phyloP scores from a whole-genome alignment of 2,329 filamentous ascomycete genomes.

The Pseudocercospora cruenta region DNA sequence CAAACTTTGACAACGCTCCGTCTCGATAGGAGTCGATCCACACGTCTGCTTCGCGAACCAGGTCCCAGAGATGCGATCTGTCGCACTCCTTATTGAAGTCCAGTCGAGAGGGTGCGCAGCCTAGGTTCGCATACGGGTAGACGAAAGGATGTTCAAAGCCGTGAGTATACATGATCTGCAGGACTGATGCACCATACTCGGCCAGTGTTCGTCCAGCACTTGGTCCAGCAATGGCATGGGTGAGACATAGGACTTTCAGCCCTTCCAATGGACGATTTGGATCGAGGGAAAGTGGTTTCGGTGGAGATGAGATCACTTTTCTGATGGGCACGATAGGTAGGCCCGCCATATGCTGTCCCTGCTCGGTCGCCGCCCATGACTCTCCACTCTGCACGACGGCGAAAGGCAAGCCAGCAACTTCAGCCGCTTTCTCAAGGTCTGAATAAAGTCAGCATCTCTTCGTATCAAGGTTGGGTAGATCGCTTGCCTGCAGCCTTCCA shows the following conservation, averaged over 20 bases:
- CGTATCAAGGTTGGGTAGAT: background rate
- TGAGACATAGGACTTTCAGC: conserved; percentile 14
- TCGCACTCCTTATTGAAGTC: conserved; percentile 11
- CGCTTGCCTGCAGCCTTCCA: conserved; percentile 8
- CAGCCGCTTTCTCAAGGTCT: conserved; percentile 12
- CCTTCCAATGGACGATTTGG: conserved; percentile 12
- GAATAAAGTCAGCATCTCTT: background rate
- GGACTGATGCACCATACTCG: conserved; percentile 16
- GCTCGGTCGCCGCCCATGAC: conserved; percentile 4
- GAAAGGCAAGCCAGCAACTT: conserved; percentile 11
- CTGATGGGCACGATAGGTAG: conserved; percentile 11
- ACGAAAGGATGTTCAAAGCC: conserved; percentile 20
- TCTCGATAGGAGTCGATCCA: conserved; percentile 20
- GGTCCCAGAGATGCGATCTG: conserved; percentile 8
- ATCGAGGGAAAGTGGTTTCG: background rate
- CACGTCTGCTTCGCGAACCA: conserved; percentile 11
- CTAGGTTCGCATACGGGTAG: conserved; percentile 17
- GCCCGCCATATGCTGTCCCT: conserved; percentile 9
- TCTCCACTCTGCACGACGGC: conserved; percentile 10
- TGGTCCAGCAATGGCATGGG: conserved; percentile 16
- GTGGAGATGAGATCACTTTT: background rate
- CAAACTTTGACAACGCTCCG: conserved; percentile 16
- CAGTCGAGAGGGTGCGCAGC: conserved; percentile 14
- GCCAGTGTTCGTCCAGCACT: conserved; percentile 14
- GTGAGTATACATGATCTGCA: conserved; percentile 19